phyloP scores from a whole-genome alignment of 2,329 filamentous ascomycete species.

The Paraphoma sp. region DNA sequence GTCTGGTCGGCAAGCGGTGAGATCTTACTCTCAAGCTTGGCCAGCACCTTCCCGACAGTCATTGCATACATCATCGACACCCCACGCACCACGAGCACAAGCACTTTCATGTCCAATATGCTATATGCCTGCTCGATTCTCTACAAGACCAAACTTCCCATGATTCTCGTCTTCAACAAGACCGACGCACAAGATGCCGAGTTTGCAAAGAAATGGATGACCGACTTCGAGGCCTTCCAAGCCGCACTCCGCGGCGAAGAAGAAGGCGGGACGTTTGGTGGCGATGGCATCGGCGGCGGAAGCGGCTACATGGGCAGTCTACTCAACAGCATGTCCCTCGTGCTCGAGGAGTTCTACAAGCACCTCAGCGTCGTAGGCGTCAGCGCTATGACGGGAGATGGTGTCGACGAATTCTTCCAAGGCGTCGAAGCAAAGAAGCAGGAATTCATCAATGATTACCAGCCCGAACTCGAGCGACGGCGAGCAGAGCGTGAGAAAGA shows the following conservation, averaged over 20 bases:
- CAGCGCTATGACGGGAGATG: conserved; percentile 88
- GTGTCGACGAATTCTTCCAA: conserved; percentile 91
- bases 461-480: conserved; percentile 85
- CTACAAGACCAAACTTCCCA: conserved; percentile 97
- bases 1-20: conserved; percentile 97
- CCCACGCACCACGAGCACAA: conserved; percentile 88
- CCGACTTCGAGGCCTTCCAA: conserved; percentile 96
- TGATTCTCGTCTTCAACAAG: conserved; percentile 99
- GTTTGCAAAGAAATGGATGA: conserved; percentile 99
- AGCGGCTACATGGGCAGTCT: conserved; percentile 96
- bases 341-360: conserved; percentile 97
- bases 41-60: conserved; percentile 93
- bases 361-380: conserved; percentile 93
- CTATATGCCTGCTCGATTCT: conserved; percentile 98
- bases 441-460: conserved; percentile 91
- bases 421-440: conserved; percentile 85
- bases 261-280: conserved; percentile 75
- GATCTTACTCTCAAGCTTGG: conserved; percentile 90
- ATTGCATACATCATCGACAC: conserved; percentile 98
- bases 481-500: conserved; percentile 76
- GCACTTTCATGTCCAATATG: conserved; percentile 99
- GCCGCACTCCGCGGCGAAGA: conserved; percentile 82
- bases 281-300: conserved; percentile 72
- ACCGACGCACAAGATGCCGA: conserved; percentile 90
- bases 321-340: conserved; percentile 96